These are phyloP conservation scores for Chalciporus sp. DNA, from an alignment of 1,284 basidiomycete genomes.

Conservation along the genomic window DNA sequence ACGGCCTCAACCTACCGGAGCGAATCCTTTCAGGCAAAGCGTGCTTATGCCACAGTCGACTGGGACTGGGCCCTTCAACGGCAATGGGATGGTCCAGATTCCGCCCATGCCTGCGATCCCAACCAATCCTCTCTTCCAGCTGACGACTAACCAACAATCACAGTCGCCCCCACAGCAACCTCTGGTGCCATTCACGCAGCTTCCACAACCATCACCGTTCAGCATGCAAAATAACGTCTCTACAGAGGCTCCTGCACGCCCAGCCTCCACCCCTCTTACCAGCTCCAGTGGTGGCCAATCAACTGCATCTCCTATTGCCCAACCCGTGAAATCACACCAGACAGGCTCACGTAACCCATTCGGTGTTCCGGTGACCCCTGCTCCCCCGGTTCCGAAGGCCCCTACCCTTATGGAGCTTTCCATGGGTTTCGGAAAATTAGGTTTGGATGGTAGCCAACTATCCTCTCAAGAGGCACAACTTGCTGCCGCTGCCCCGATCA, in stretches of 20 bases:
- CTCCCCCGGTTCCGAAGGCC: constrained; percentile 71
- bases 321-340: constrained; percentile 82
- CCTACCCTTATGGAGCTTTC: constrained; percentile 85
- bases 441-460: constrained; percentile 23
- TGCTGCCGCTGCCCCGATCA: constrained; percentile 9
- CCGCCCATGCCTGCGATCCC: constrained; percentile 16
- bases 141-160: constrained; percentile 5
- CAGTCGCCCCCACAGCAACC: constrained; percentile 10
- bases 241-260: constrained; percentile 49
- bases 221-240: constrained; percentile 20
- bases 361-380: constrained; percentile 70
- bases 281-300: constrained; percentile 34
- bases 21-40: constrained; percentile 36
- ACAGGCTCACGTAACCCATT: constrained; percentile 97
- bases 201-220: constrained; percentile 8
- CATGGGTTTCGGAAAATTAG: constrained; percentile 43
- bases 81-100: constrained; percentile 43
- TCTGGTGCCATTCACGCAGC: neutral
- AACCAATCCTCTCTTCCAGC: constrained; percentile 14
- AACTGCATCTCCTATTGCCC: constrained; percentile 44
- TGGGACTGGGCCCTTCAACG: constrained; percentile 74
- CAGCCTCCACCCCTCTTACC: constrained; percentile 69
- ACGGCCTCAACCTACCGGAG: constrained; percentile 47
- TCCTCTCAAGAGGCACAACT: constrained; percentile 37
- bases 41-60: constrained; percentile 64